These are phyloP conservation scores for Dryadomyces quercivorus DNA, from an alignment of 2,329 filamentous ascomycete species.

Conservation along the genomic window DNA sequence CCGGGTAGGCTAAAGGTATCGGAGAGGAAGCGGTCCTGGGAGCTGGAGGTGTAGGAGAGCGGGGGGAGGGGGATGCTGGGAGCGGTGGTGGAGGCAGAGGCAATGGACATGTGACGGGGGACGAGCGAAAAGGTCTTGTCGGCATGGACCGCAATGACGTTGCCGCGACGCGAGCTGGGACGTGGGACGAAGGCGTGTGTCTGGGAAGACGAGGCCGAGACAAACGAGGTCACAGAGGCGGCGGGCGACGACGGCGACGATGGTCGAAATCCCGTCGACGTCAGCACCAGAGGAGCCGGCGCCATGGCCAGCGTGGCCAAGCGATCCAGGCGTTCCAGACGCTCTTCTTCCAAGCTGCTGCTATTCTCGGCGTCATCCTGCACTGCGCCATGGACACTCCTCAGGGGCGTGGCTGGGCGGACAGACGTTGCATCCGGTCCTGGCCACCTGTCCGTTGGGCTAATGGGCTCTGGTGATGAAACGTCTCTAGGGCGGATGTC, in stretches of 20 bases:
- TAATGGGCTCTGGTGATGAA: conserved; percentile 30
- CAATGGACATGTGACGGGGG: conserved; percentile 13
- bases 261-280: conserved; percentile 6
- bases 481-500: conserved; percentile 24
- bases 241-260: conserved; percentile 9
- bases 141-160: conserved; percentile 37
- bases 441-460: conserved; percentile 7
- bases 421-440: background rate
- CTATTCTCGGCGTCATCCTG: background rate
- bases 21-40: conserved; percentile 36
- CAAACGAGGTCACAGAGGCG: conserved; percentile 6
- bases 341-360: too few relatives aligned
- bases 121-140: conserved; percentile 48
- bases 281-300: background rate
- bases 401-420: too few relatives aligned
- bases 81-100: conserved; percentile 10
- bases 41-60: conserved; percentile 28
- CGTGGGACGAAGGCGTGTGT: conserved; percentile 12
- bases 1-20: conserved; percentile 32
- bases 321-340: too few relatives aligned
- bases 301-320: background rate
- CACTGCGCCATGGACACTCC: background rate
- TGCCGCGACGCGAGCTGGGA: conserved; percentile 27
- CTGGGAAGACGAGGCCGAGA: conserved; percentile 13
- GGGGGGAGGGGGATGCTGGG: conserved; percentile 19